Evolutionary conservation across 176 grass and related monocot species (phyloP).

Genomic region (Typha latifolia): DNA sequence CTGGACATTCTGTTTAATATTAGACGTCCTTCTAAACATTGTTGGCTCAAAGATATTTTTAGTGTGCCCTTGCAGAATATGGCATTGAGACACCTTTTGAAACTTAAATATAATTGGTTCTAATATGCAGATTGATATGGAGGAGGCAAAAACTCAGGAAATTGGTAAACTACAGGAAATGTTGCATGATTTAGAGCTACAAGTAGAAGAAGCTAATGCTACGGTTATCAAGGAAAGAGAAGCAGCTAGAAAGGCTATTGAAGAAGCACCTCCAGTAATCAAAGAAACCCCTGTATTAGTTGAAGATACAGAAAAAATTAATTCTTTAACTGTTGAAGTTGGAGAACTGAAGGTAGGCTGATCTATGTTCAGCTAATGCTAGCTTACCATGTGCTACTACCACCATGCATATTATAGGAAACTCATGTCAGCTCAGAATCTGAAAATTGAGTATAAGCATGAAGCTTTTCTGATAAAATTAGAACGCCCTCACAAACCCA

Average conservation of each 20-base stretch:
- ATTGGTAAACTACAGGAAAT: slow-evolving; percentile 67
- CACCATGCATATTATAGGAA: not conserved
- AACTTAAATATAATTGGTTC: slow-evolving; percentile 20
- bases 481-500: no score
- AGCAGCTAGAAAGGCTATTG: slow-evolving; percentile 88
- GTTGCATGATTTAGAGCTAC: slow-evolving; percentile 58
- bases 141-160: slow-evolving; percentile 89
- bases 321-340: slow-evolving; percentile 62
- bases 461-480: not conserved
- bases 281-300: slow-evolving; percentile 84
- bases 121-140: slow-evolving; percentile 70
- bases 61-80: not conserved
- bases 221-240: slow-evolving; percentile 73
- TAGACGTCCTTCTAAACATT: not conserved
- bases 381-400: not conserved
- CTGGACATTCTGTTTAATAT: slow-evolving; percentile 3
- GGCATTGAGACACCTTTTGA: not conserved
- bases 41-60: not conserved
- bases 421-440: no score
- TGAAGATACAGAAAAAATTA: slow-evolving; percentile 77
- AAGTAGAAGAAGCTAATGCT: slow-evolving; percentile 76
- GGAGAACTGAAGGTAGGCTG: slow-evolving; percentile 62
- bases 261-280: slow-evolving; percentile 91
- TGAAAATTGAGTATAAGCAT: not conserved
- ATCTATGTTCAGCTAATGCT: slow-evolving; percentile 14